Evolutionary conservation across 345 rosid genomes (phyloP).

Genomic region (Hypericum androsaemum): DNA sequence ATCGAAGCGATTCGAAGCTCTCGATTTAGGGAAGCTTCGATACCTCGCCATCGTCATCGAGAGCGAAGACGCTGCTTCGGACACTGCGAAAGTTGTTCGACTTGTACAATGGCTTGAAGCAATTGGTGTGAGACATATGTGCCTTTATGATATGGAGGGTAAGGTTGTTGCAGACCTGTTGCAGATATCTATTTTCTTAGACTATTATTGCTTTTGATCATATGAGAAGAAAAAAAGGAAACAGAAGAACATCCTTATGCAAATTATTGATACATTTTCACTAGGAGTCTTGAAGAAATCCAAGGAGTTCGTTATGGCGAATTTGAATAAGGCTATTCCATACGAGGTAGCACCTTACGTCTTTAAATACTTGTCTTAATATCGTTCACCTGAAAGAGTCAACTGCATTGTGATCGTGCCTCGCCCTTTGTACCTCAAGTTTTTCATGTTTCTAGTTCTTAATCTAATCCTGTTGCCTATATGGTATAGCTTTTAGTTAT

Average conservation of each 20-base stretch:
- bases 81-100: constrained; percentile 33
- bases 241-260: not conserved
- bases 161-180: constrained; percentile 4
- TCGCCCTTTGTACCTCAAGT: too few relatives aligned
- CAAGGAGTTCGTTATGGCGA: constrained; percentile 44
- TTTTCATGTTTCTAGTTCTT: too few relatives aligned
- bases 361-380: not conserved
- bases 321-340: constrained; percentile 26
- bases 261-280: not conserved
- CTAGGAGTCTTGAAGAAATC: constrained; percentile 75
- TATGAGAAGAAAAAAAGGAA: not conserved
- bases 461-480: too few relatives aligned
- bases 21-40: constrained; percentile 41
- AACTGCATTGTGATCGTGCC: too few relatives aligned
- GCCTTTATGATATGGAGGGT: constrained; percentile 82
- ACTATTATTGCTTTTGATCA: not conserved
- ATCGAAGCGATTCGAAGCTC: constrained; percentile 31
- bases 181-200: not conserved
- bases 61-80: constrained; percentile 46
- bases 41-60: constrained; percentile 67
- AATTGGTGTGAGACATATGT: constrained; percentile 57
- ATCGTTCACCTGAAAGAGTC: too few relatives aligned
- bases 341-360: constrained; percentile 33
- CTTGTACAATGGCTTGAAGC: constrained; percentile 54
- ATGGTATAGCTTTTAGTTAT: too few relatives aligned